Base-by-base conservation (phyloP, 1,284 basidiomycete genomes). In the Irpex lacteus region DNA sequence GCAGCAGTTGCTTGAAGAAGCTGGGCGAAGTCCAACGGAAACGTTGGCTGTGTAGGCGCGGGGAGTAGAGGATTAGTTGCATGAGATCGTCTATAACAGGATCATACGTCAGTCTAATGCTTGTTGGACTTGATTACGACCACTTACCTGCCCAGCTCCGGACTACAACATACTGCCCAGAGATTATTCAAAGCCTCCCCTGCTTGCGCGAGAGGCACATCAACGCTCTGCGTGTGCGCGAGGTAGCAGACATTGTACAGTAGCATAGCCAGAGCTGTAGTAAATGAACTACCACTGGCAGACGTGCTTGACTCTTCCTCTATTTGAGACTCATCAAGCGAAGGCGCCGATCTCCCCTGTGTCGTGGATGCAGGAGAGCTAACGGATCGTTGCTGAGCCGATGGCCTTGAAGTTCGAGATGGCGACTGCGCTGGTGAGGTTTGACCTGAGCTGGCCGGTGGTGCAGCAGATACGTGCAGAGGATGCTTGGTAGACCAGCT, bases 161-260 rank as follows among this genome's bases (percentile, higher is more conserved):
- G 74, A 61, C 86, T 85, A 71, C 89, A 91, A 73, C 91, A 92
- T 7, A 92, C 84, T 4, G 82, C 84, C 89, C 90, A 92, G 1
- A 92, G 76, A 70, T 89, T 91, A 61, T 83, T 84, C 57, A 92
- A 77, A 1, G 85, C 84, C 64, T 92, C 89, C 0, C 90, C 91
- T 0, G 87, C 86, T 71, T 90, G 88, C 13, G 85, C 86, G 37
- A 92, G 83, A 0, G 89, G 86, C 19, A 92, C 83, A 32, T 88
- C 85, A 34, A 92, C 85, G 60, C 78, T 82, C 69, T 94, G 92
- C 13, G 90, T 92, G 72, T 89, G 82, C 1, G 89, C 89, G 8
- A 94, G 82, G 74, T 91, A 94, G 62, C 82, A 85, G 1, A 92
- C 88, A 69, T 92, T 85, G 75, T 91, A 92, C 4, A 92, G 75